Conservation (phyloP, 495 filamentous ascomycete genomes). For the Lasiosphaeria ovina region DNA sequence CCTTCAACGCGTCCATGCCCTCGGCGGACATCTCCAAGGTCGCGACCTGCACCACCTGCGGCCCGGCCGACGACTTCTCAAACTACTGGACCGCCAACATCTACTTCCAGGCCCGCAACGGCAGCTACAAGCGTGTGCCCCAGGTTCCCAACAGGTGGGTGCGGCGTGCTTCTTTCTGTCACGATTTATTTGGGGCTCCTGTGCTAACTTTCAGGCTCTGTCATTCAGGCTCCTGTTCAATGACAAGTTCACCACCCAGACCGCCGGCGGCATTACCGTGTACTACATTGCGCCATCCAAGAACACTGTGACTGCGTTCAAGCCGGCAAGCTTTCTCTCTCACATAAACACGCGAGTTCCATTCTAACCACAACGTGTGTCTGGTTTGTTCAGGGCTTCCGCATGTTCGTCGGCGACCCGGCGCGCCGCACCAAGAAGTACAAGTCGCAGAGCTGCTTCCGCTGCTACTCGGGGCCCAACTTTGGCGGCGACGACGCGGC, state of each 20-base stretch:
- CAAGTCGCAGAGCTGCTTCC: constrained; percentile 18
- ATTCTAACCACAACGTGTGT: background rate
- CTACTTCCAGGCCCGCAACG: constrained; percentile 39
- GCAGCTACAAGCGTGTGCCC: constrained; percentile 41
- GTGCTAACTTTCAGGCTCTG: no score
- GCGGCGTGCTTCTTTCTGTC: background rate
- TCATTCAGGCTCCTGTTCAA: constrained; percentile 9
- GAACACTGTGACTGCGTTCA: constrained; percentile 14
- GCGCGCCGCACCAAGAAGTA: background rate
- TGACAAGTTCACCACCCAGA: constrained; percentile 20
- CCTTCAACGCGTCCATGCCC: constrained; percentile 34
- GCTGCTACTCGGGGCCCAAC: constrained; percentile 15
- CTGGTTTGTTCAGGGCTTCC: constrained; percentile 9
- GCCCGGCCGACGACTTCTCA: constrained; percentile 34
- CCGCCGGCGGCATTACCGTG: constrained; percentile 12
- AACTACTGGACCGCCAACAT: constrained; percentile 46
- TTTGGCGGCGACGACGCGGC: constrained; percentile 16
- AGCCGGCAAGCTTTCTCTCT: constrained; percentile 9
- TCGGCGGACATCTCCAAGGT: constrained; percentile 29
- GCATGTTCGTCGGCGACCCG: constrained; percentile 17
- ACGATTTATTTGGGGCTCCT: background rate
- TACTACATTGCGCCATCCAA: constrained; percentile 18
- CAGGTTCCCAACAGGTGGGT: constrained; percentile 37
- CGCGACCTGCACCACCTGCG: constrained; percentile 34
- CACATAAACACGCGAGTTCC: no score